These are phyloP conservation scores for Glycine tomentella DNA, from an alignment of 306 rosid genomes.

Conservation along the genomic window DNA sequence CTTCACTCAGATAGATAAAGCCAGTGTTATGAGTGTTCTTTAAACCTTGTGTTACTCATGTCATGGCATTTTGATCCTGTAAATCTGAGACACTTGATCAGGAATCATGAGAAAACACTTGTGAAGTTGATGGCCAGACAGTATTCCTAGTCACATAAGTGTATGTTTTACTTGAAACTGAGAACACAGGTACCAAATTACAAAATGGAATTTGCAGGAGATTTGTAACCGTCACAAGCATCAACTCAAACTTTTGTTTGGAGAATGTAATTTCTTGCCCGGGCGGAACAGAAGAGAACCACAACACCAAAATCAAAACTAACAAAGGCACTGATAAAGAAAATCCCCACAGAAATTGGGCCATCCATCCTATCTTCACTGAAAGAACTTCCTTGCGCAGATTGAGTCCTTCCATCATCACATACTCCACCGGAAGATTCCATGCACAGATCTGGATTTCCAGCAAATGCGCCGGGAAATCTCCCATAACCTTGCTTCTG, in stretches of 20 bases:
- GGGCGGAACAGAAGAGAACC: conserved; percentile 79
- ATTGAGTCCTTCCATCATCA: conserved; percentile 57
- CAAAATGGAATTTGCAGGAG: conserved; percentile 55
- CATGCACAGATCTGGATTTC: conserved; percentile 90
- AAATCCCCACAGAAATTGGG: conserved; percentile 80
- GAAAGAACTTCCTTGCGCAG: conserved; percentile 60
- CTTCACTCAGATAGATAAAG: conserved; percentile 29
- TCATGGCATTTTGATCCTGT: conserved; percentile 25
- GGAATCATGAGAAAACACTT: conserved; percentile 1
- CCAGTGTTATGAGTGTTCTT: conserved; percentile 7
- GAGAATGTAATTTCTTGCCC: conserved; percentile 81
- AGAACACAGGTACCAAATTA: conserved; percentile 38
- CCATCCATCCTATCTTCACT: conserved; percentile 71
- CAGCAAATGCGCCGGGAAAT: conserved; percentile 97
- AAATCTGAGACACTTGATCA: neutral
- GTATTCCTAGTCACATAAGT: neutral
- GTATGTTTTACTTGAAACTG: conserved; percentile 22
- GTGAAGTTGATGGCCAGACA: conserved; percentile 12
- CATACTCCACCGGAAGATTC: conserved; percentile 76
- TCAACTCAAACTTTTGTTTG: conserved; percentile 64
- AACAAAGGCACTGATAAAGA: conserved; percentile 83
- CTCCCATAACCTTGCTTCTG: conserved; percentile 75
- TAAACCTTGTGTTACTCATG: conserved; percentile 18
- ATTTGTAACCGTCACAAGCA: conserved; percentile 37
- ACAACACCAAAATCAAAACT: conserved; percentile 81